Evolutionary conservation across 2,329 filamentous ascomycete genomes (phyloP).

Genomic region (Phialocephala sp.): DNA sequence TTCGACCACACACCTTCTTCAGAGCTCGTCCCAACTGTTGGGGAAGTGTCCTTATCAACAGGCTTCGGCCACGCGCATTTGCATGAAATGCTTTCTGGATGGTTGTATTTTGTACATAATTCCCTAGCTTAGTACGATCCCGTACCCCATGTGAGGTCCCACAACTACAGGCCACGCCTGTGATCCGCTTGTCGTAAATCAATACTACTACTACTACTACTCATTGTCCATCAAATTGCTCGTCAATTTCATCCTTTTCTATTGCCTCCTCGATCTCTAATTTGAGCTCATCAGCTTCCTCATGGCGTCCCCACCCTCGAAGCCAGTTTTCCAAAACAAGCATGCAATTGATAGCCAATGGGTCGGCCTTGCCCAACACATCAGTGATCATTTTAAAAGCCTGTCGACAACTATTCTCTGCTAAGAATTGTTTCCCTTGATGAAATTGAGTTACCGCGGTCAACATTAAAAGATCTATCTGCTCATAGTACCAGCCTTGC

Average conservation of each 20-base stretch:
- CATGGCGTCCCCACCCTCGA: constrained; percentile 31
- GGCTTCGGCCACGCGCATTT: no score
- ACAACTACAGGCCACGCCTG: no score
- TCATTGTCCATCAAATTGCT: background rate
- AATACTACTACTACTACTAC: no score
- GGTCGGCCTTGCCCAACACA: constrained; percentile 24
- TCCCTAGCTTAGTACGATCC: no score
- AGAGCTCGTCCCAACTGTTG: no score
- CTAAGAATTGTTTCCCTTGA: constrained; percentile 26
- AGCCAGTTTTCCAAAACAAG: constrained; percentile 34
- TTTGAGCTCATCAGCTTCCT: constrained; percentile 27
- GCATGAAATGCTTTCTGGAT: no score
- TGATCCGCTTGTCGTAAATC: no score
- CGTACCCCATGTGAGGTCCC: no score
- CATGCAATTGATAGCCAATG: constrained; percentile 33
- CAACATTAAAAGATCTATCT: constrained; percentile 31
- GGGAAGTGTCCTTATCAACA: no score
- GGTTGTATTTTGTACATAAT: no score
- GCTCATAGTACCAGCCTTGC: constrained; percentile 32
- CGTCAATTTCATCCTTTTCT: constrained; percentile 19
- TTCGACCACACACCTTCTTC: no score
- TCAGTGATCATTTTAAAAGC: constrained; percentile 30
- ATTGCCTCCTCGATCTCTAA: constrained; percentile 27
- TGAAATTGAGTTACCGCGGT: constrained; percentile 32
- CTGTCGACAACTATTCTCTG: constrained; percentile 34